Evolutionary conservation across 805 yeast species (phyloP), one percentile per base, ranked within the genome.

Genomic region (Wickerhamiella allomyrinae): DNA sequence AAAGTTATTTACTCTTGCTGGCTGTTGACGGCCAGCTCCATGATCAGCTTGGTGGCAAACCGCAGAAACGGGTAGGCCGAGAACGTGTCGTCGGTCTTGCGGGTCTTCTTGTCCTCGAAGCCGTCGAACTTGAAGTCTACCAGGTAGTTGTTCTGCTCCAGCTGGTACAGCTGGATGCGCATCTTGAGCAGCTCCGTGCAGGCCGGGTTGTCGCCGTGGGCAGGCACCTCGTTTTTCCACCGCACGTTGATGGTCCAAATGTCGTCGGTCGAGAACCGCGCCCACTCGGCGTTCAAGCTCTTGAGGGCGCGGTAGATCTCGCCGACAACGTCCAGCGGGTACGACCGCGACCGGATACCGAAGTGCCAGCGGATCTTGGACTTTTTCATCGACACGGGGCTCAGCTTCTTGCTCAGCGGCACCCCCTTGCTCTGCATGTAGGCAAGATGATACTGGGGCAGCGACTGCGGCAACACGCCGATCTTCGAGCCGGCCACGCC

Each of bases 111-210:
- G 35, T 47, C 69, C 57, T 87, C 96, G 94, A 96, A 89, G 1
- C 97, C 97, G 59, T 89, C 97, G 58, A 89, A 91, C 62, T 91
- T 91, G 68, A 91, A 91, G 61, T 91, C 98, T 8, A 91, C 97
- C 40, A 91, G 68, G 57, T 91, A 91, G 58, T 89, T 89, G 61
- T 91, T 89, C 36, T 94, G 95, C 58, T 91, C 98, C 48, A 91
- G 69, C 59, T 89, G 96, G 63, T 89, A 91, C 45, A 91, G 69
- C 60, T 91, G 98, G 45, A 91, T 91, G 54, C 87, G 91, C 95
- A 91, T 89, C 65, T 82, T 89, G 89, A 89, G 82, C 65, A 79
- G 65, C 58, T 85, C 94, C 7, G 52, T 49, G 17, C 47, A 52
- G 49, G 61, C 29, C 39, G 48, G 37, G 15, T 49, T 31, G 21